Base-by-base conservation (phyloP, 2,329 filamentous ascomycete genomes). In the Fusarium sp. region DNA sequence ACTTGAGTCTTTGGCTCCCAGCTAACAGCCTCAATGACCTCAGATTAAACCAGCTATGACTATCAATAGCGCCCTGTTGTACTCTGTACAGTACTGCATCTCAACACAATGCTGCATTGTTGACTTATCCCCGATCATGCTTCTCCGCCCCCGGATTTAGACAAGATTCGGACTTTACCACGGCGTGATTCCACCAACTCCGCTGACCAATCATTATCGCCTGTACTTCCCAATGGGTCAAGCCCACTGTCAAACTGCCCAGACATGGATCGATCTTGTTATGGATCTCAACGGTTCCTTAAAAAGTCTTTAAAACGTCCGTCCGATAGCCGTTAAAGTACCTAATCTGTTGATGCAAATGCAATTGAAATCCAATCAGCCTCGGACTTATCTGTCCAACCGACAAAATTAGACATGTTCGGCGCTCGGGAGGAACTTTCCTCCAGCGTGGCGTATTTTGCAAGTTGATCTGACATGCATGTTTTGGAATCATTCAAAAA, bases 131-230 rank as follows among this genome's bases (percentile, higher is more conserved):
- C 63, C 68, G 70, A 73, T 53, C 55, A 61, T 45, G 25, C 37
- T 23, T 51, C 68, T 63, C 68, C 70, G 60, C 72, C 63, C 47
- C 71, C 71, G 69, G 69, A 72, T 65, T 74, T 75, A 74, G 61
- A 65, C 55, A 57, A 50, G 48, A 46, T 41, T 73, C 72, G 66
- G 72, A 72, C 41, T 74, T 74, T 66, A 57, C 43, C 55, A 63
- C 56, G 27, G 55, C 48, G 57, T 61, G 50, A 41, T 62, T 63
- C 47, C 51, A 55, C 47, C 43, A 41, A 37, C 23, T 56, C 41
- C 18, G 11, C 30, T 37, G 47, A 23, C 72, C 66, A 74, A 74
- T 73, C 67, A 71, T 28, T 16, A 13, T 23, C 16, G 23, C 30
- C 30, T 43, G 21, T 49, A 32, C 6, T 23, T 62, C 61, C 56